Evolutionary conservation across 352 stramenopile species (phyloP).

Genomic region (Thraustochytrium striatum): DNA sequence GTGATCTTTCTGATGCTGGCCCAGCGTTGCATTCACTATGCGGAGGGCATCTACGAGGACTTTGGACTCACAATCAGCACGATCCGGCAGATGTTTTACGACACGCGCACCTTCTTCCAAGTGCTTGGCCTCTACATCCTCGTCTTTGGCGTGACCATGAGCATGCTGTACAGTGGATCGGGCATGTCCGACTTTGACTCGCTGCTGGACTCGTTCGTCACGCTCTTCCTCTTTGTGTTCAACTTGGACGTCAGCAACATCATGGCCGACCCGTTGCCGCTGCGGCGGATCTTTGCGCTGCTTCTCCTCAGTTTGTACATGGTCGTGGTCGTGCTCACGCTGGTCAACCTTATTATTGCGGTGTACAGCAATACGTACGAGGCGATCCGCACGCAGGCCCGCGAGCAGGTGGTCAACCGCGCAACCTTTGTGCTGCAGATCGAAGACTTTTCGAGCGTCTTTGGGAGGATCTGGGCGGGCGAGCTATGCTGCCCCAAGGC

Average conservation of each 20-base stretch:
- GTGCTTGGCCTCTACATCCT: not conserved
- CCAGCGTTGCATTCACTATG: not conserved
- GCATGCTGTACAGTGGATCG: not conserved
- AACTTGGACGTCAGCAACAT: not conserved
- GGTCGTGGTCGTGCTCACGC: not conserved
- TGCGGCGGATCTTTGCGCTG: not conserved
- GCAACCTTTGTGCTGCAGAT: not conserved
- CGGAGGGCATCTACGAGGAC: not conserved
- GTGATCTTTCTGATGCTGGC: not conserved
- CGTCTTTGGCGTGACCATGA: not conserved
- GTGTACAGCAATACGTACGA: not conserved
- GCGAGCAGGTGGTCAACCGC: not conserved
- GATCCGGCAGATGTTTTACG: not conserved
- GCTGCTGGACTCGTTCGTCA: not conserved
- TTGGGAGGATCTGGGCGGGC: no score
- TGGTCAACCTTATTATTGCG: not conserved
- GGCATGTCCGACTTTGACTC: not conserved
- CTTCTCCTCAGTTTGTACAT: not conserved
- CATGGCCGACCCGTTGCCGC: not conserved
- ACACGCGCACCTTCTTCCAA: not conserved
- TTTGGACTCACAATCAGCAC: not conserved
- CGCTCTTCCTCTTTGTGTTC: not conserved
- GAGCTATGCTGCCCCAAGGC: not conserved
- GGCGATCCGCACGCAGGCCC: not conserved
- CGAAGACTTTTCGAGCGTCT: not conserved